phyloP scores from a whole-genome alignment of 768 basidiomycete species.

The Crucibulum laeve region DNA sequence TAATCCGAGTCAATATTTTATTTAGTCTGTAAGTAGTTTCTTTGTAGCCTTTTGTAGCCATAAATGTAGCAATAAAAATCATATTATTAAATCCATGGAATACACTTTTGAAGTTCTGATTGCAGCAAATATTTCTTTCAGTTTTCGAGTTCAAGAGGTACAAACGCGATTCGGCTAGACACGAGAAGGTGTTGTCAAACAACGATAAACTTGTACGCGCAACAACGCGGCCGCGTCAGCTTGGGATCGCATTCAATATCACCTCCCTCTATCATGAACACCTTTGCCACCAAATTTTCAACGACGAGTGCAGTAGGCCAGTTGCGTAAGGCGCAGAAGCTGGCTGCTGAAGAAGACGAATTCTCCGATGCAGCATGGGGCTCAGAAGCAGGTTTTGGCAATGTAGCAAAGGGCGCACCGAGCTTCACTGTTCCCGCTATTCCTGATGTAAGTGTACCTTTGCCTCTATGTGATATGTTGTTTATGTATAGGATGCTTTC shows the following conservation, averaged over 20 bases:
- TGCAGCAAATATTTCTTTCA: too few relatives aligned
- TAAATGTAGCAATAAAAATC: too few relatives aligned
- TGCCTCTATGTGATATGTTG: background rate
- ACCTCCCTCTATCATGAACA: conserved; percentile 55
- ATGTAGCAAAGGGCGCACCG: conserved; percentile 65
- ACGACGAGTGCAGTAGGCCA: conserved; percentile 47
- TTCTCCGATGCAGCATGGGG: conserved; percentile 75
- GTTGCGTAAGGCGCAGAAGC: conserved; percentile 41
- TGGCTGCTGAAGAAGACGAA: conserved; percentile 57
- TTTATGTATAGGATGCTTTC: conserved; percentile 10
- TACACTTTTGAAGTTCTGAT: too few relatives aligned
- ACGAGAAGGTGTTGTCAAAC: conserved; percentile 20
- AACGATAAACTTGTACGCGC: conserved; percentile 27
- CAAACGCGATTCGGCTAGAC: background rate
- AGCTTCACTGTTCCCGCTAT: conserved; percentile 70
- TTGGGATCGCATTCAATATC: conserved; percentile 12
- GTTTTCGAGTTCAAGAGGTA: too few relatives aligned
- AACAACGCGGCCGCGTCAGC: conserved; percentile 45
- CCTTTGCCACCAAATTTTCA: conserved; percentile 62
- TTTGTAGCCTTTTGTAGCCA: too few relatives aligned
- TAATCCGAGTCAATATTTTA: too few relatives aligned
- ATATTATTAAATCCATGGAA: too few relatives aligned
- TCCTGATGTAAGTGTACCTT: conserved; percentile 57
- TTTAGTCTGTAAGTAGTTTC: too few relatives aligned
- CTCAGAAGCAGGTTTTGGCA: conserved; percentile 79